Evolutionary conservation across 164 flowering plant species (phyloP).

Genomic region (Nymphaea thermarum): DNA sequence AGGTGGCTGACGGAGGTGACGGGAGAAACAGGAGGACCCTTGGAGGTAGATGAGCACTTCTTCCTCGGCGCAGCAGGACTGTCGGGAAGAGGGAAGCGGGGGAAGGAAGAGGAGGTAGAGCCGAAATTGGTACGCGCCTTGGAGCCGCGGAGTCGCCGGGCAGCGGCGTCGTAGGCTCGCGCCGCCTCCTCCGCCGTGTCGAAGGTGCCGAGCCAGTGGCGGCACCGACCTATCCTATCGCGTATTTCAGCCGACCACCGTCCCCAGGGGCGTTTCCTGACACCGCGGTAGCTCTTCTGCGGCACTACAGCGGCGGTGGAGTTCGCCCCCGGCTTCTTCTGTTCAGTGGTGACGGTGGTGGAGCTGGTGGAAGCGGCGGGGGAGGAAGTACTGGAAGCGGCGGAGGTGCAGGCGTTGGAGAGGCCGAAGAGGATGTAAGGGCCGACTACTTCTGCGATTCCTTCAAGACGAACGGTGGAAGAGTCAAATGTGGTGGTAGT

Average conservation of each 20-base stretch:
- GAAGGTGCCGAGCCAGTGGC: slow-evolving; percentile 93
- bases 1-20: not conserved
- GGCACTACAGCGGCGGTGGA: slow-evolving; percentile 1
- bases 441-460: slow-evolving; percentile 80
- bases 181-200: slow-evolving; percentile 95
- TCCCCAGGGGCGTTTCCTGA: slow-evolving; percentile 91
- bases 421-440: slow-evolving; percentile 47
- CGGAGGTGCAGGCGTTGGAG: not conserved
- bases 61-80: not conserved
- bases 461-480: slow-evolving; percentile 32
- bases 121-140: slow-evolving; percentile 77
- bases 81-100: not conserved
- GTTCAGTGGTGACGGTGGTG: slow-evolving; percentile 1
- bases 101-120: slow-evolving; percentile 20
- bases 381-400: not conserved
- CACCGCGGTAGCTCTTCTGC: slow-evolving; percentile 56
- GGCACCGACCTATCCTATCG: slow-evolving; percentile 73
- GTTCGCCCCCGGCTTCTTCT: not conserved
- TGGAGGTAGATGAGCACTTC: not conserved
- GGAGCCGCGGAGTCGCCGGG: slow-evolving; percentile 64
- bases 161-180: slow-evolving; percentile 84
- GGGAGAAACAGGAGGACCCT: not conserved
- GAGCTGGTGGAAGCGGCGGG: not conserved
- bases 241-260: slow-evolving; percentile 93
- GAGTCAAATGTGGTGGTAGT: not conserved